Conservation (phyloP, 345 rosid genomes). For the Reutealis trisperma region DNA sequence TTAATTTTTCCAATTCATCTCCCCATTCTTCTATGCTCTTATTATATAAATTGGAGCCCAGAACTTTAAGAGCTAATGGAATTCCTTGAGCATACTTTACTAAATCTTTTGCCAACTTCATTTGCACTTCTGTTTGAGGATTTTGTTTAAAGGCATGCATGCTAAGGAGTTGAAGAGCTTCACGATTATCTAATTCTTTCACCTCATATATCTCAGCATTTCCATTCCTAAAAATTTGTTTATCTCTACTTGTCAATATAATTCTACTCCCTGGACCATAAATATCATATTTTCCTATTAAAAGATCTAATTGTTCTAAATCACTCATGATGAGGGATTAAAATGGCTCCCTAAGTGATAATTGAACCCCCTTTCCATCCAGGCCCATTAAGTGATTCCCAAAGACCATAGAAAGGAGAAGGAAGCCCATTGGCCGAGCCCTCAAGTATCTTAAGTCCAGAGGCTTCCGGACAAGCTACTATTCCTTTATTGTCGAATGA, state of each 20-base stretch:
- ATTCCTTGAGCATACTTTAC: not conserved
- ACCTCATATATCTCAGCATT: not conserved
- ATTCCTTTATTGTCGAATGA: too few relatives aligned
- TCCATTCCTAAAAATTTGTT: not conserved
- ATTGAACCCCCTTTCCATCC: too few relatives aligned
- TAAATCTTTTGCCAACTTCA: not conserved
- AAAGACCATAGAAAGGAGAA: too few relatives aligned
- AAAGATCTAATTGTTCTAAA: not conserved
- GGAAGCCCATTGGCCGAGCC: too few relatives aligned
- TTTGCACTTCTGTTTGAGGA: not conserved
- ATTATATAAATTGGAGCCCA: not conserved
- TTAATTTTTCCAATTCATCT: not conserved
- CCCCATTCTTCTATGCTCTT: not conserved
- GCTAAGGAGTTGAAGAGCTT: not conserved
- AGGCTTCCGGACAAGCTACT: too few relatives aligned
- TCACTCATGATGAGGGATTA: too few relatives aligned
- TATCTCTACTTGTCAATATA: conserved; percentile 6
- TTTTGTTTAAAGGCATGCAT: not conserved
- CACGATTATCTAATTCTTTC: not conserved
- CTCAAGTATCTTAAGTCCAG: too few relatives aligned
- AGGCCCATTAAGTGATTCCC: too few relatives aligned
- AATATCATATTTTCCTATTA: not conserved
- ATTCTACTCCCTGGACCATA: too few relatives aligned
- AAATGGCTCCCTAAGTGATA: too few relatives aligned
- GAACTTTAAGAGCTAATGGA: conserved; percentile 12